Percentiles rank a stretch among this genome's conserved stretches.
Conservation (phyloP, 257 asterid genomes). For the Ophiorrhiza pumila region DNA sequence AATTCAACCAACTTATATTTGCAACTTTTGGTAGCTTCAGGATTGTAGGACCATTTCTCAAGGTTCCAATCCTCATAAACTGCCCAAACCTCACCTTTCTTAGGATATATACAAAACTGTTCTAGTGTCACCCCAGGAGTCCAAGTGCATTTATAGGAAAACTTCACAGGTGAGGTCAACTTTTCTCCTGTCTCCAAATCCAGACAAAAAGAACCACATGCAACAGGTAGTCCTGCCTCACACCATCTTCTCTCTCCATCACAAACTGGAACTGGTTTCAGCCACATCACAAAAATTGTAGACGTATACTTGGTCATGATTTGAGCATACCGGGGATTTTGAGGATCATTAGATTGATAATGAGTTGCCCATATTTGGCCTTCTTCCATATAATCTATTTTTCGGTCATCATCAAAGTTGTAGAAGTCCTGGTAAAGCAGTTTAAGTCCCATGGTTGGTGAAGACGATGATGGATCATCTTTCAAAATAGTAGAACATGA, state of each 20-base stretch:
- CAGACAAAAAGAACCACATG: constrained; percentile 24
- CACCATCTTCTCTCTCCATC: constrained; percentile 29
- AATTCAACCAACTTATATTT: constrained; percentile 21
- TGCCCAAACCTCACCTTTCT: constrained; percentile 30
- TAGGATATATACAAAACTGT: constrained; percentile 21
- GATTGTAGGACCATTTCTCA: constrained; percentile 16
- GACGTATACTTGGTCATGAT: constrained; percentile 7
- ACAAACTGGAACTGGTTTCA: constrained; percentile 18
- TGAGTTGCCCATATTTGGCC: constrained; percentile 27
- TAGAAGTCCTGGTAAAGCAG: constrained; percentile 17
- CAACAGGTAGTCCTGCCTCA: constrained; percentile 24
- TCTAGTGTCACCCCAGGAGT: constrained; percentile 3
- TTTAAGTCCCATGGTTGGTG: neutral
- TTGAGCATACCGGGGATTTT: constrained; percentile 20
- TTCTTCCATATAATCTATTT: constrained; percentile 2
- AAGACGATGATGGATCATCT: neutral
- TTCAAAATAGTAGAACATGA: neutral
- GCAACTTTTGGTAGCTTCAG: constrained; percentile 9
- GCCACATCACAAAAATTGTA: constrained; percentile 11
- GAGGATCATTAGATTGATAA: constrained; percentile 3
- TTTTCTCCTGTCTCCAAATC: neutral
- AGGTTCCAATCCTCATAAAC: constrained; percentile 20
- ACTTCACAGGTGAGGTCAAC: constrained; percentile 7
- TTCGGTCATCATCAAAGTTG: constrained; percentile 20
- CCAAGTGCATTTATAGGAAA: constrained; percentile 22